phyloP scores from a whole-genome alignment of 331 rosid genomes.

The Pyrus hybrid region DNA sequence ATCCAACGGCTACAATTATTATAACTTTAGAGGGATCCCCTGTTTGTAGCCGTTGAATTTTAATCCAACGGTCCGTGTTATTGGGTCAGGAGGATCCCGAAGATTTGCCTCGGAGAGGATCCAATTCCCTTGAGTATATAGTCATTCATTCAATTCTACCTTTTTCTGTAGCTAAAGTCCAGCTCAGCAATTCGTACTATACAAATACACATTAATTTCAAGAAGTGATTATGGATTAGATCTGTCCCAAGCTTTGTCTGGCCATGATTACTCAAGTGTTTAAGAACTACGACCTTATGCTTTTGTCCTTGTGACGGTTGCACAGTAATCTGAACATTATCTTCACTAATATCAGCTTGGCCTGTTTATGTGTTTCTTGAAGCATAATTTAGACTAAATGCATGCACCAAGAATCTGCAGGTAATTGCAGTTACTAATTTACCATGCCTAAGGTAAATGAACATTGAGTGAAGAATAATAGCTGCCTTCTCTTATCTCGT shows the following conservation, averaged over 20 bases:
- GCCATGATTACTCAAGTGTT: conserved; percentile 25
- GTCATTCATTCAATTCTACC: background rate
- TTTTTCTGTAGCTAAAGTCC: background rate
- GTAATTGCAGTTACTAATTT: too few species aligned
- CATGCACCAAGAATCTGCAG: too few species aligned
- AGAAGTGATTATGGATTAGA: conserved; percentile 44
- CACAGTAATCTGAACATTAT: conserved; percentile 2
- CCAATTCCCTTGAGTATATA: background rate
- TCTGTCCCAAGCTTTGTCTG: conserved; percentile 50
- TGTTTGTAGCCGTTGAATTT: too few species aligned
- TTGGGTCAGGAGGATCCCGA: too few species aligned
- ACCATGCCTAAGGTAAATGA: too few species aligned
- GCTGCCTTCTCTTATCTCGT: too few species aligned
- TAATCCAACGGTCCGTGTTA: too few species aligned
- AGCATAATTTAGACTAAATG: too few species aligned
- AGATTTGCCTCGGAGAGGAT: too few species aligned
- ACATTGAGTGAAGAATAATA: too few species aligned
- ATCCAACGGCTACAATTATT: too few species aligned
- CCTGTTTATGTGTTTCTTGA: background rate
- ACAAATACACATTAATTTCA: conserved; percentile 25
- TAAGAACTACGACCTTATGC: conserved; percentile 6
- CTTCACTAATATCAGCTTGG: background rate
- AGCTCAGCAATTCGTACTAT: conserved; percentile 8
- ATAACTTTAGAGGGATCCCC: too few species aligned
- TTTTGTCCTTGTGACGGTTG: conserved; percentile 5